Base-by-base conservation (phyloP, 768 basidiomycete species). In the Cyathus striatus region DNA sequence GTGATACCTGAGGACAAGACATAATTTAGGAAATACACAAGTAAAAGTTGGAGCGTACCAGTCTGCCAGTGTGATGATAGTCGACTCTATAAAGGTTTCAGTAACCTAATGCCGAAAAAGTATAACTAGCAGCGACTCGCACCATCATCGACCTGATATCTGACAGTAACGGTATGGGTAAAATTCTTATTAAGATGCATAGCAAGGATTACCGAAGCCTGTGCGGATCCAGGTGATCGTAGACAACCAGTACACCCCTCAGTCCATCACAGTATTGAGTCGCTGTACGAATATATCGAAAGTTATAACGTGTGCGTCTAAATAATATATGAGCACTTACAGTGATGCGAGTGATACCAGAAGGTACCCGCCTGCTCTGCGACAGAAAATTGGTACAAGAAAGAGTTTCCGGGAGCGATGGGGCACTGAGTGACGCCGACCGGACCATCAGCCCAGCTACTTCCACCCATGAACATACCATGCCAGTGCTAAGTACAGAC, bases 211-310 rank as follows among this genome's bases (percentile, higher is more conserved):
- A 70, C 40, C 60, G 46, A 25, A 46, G 33, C 18, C 33, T 42
- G 25, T 59, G 54, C 23, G 68, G 67, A 41, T 70, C 68, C 2
- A 51, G 5, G 6, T 59, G 63, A 37, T 75, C 70, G 40, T 69
- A 68, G 3, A 73, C 48, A 16, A 68, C 57, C 9, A 70, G 27
- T 0, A 54, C 51, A 2, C 69, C 69, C 32, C 69, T 54, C 13
- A 68, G 52, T 1, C 71, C 71, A 50, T 72, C 71, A 43, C 70
- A 79, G 42, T 77, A 78, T 48, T 79, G 77, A 1, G 66, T 65
- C 5, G 61, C 61, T 55, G 37, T 13, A 16, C 17, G 9, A 17
- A 6, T 6, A 10, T 14, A 22, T 7, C 43, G 9, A 20, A 20
- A 34, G 27, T 30, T 30, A n/a, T 9, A 17, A 37, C 33, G 12